A percentile compares a stretch with the other conserved stretches of the same genome.
phyloP scores from a whole-genome alignment of 106 monocot genomes.

The Platanthera zijinensis region DNA sequence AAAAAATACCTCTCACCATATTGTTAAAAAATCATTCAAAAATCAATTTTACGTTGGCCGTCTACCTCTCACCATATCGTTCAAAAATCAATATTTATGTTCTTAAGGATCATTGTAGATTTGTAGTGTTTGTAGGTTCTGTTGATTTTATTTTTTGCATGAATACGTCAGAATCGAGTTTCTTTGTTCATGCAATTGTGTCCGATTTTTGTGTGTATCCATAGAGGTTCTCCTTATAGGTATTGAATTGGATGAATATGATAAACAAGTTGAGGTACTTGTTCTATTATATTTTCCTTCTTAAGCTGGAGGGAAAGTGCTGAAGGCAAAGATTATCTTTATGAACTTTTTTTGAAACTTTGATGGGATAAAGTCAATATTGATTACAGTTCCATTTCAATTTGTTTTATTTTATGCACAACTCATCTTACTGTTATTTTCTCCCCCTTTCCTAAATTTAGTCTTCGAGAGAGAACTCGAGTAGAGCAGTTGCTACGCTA shows the following conservation, averaged over 20 bases:
- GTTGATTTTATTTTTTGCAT: too few relatives aligned
- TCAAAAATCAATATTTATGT: too few relatives aligned
- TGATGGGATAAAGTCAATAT: neutral
- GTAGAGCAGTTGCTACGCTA: constrained; percentile 75
- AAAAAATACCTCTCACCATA: too few relatives aligned
- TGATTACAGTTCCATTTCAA: neutral
- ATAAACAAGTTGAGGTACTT: neutral
- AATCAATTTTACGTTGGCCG: too few relatives aligned
- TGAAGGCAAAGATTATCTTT: neutral
- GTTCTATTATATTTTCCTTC: neutral
- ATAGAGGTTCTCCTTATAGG: neutral
- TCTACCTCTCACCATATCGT: too few relatives aligned
- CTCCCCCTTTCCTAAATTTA: constrained; percentile 10
- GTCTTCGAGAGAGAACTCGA: constrained; percentile 64
- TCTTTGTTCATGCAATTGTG: neutral
- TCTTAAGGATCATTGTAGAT: too few relatives aligned
- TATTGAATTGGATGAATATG: neutral
- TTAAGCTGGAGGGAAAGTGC: neutral
- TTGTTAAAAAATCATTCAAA: too few relatives aligned
- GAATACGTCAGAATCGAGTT: neutral
- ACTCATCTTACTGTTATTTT: neutral
- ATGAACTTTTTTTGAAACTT: neutral
- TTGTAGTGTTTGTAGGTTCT: too few relatives aligned
- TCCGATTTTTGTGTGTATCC: neutral
- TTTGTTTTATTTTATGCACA: neutral